phyloP scores from a whole-genome alignment of 371 early-diverging fungal species.

The Mortierella sp. region DNA sequence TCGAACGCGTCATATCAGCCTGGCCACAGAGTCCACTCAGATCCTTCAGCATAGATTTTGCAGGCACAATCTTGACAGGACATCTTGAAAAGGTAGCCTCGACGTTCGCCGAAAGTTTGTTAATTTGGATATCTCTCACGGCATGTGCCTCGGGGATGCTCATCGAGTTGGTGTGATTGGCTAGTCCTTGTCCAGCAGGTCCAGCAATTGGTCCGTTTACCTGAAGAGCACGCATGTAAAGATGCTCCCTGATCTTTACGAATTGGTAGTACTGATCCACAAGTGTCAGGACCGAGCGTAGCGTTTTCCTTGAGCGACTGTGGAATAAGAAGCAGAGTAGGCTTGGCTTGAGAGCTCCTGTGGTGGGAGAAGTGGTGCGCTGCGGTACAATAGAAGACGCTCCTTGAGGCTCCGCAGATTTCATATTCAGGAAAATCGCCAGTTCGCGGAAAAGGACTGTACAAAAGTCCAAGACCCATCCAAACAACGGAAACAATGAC shows the following conservation, averaged over 20 bases:
- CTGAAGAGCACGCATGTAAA: constrained; percentile 31
- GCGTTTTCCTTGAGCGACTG: constrained; percentile 35
- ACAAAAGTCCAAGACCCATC: constrained; percentile 49
- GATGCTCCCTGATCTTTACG: constrained; percentile 25
- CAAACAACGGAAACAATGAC: constrained; percentile 43
- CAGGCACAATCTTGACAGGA: constrained; percentile 33
- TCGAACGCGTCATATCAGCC: constrained; percentile 8
- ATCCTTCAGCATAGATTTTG: constrained; percentile 38
- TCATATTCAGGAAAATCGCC: constrained; percentile 40
- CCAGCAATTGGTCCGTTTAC: constrained; percentile 21
- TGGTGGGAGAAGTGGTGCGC: background rate
- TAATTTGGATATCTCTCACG: constrained; percentile 37
- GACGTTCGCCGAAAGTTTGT: constrained; percentile 21
- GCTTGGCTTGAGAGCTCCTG: constrained; percentile 10
- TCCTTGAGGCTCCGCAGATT: constrained; percentile 8
- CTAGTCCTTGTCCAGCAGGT: constrained; percentile 13
- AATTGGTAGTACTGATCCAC: constrained; percentile 37
- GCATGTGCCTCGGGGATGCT: constrained; percentile 33
- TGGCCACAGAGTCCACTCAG: constrained; percentile 21
- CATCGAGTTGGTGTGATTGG: constrained; percentile 41
- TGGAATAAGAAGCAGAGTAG: constrained; percentile 43
- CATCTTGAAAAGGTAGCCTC: constrained; percentile 32
- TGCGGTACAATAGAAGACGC: constrained; percentile 6
- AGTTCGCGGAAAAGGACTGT: constrained; percentile 51
- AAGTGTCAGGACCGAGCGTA: constrained; percentile 35